A percentile compares a stretch with the other conserved stretches of the same genome.
Evolutionary conservation across 129 eudicot species (phyloP).

Genomic region (Flaveria robusta): DNA sequence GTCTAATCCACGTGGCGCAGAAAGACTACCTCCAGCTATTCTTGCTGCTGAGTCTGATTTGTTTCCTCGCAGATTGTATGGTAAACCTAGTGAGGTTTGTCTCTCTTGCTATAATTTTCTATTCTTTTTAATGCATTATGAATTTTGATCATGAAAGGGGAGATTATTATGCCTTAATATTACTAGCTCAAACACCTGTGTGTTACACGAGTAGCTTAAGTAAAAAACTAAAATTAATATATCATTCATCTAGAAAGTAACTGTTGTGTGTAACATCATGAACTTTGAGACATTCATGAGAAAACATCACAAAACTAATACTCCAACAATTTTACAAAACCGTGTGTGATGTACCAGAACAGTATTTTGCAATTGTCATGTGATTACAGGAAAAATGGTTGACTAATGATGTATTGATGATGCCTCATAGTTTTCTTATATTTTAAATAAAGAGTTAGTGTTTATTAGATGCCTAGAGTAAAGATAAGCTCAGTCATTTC

Average conservation of each 20-base stretch:
- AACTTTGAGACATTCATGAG: background rate
- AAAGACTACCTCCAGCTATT: constrained; percentile 78
- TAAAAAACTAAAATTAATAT: background rate
- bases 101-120: background rate
- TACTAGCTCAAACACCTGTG: background rate
- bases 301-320: background rate
- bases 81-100: constrained; percentile 78
- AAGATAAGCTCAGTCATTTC: too few relatives aligned
- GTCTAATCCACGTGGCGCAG: constrained; percentile 89
- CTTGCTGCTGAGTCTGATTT: constrained; percentile 74
- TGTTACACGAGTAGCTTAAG: background rate
- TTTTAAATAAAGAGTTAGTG: too few relatives aligned
- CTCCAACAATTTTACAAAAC: background rate
- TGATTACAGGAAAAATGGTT: background rate
- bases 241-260: constrained; percentile 3
- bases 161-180: background rate
- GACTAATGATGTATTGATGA: too few relatives aligned
- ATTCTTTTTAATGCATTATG: background rate
- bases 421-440: too few relatives aligned
- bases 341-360: background rate
- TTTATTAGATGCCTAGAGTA: too few relatives aligned
- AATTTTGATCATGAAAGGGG: background rate
- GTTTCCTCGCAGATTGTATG: constrained; percentile 68
- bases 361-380: background rate
- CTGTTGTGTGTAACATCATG: background rate